These are phyloP conservation scores for Ophiostoma perfectum DNA, from an alignment of 2,329 filamentous ascomycete species.

Conservation along the genomic window DNA sequence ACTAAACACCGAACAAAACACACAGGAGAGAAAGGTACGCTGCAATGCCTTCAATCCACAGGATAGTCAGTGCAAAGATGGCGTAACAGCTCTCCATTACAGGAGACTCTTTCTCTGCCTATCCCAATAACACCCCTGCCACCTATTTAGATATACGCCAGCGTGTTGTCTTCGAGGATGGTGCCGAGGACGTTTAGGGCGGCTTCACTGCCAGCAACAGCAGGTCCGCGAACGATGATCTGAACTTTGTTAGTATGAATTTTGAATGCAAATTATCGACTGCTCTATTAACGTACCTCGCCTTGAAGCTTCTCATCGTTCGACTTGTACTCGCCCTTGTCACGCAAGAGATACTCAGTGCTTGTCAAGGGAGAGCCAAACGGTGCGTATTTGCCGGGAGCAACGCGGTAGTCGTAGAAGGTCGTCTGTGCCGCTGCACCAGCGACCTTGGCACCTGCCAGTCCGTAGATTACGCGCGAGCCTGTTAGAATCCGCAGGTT, in stretches of 20 bases:
- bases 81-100: no score
- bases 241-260: slow-evolving; percentile 33
- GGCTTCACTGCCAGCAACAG: slow-evolving; percentile 63
- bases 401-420: slow-evolving; percentile 42
- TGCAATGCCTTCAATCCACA: no score
- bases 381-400: slow-evolving; percentile 49
- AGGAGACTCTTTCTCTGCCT: no score
- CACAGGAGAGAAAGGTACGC: no score
- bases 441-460: slow-evolving; percentile 77
- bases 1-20: no score
- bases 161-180: slow-evolving; percentile 67
- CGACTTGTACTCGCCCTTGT: slow-evolving; percentile 55
- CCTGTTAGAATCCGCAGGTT: slow-evolving; percentile 78
- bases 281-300: slow-evolving; percentile 43
- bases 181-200: slow-evolving; percentile 58
- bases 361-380: slow-evolving; percentile 79
- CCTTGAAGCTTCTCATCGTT: slow-evolving; percentile 58
- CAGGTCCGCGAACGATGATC: slow-evolving; percentile 67
- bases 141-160: slow-evolving; percentile 49
- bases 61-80: not conserved
- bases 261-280: not conserved
- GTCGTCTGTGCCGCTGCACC: slow-evolving; percentile 78
- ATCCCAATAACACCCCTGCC: no score
- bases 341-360: slow-evolving; percentile 69
- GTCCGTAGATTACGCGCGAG: slow-evolving; percentile 75